Evolutionary conservation across 2,329 filamentous ascomycete genomes (phyloP).

Genomic region (Xylaria sp.): DNA sequence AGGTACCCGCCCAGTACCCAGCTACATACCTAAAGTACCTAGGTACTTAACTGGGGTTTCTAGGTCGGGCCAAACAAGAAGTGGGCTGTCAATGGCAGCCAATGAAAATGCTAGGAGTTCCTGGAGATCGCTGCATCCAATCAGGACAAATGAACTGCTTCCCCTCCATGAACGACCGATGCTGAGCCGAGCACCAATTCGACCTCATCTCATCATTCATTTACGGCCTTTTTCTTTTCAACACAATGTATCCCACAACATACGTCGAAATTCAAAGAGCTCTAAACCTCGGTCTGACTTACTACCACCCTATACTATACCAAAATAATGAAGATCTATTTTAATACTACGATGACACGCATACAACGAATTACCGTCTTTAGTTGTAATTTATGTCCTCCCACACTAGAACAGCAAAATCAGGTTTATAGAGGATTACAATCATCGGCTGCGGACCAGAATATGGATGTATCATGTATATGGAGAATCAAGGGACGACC

Average conservation of each 20-base stretch:
- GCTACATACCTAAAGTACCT: background rate
- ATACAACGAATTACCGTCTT: background rate
- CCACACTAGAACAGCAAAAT: background rate
- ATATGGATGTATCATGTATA: background rate
- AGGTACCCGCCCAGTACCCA: conserved; percentile 8
- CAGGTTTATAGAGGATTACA: background rate
- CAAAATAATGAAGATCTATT: background rate
- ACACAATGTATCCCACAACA: background rate
- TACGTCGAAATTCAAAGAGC: background rate
- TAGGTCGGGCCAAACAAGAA: conserved; percentile 27
- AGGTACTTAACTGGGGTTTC: background rate
- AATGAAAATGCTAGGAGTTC: conserved; percentile 15
- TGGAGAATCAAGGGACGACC: background rate
- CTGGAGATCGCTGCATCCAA: conserved; percentile 14
- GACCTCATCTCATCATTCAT: conserved; percentile 27
- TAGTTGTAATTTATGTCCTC: background rate
- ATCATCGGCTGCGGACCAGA: background rate
- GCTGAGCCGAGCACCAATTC: conserved; percentile 10
- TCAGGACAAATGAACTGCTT: background rate
- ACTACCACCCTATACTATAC: background rate
- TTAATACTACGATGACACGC: background rate
- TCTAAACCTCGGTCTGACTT: too few relatives aligned
- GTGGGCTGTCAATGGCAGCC: conserved; percentile 29
- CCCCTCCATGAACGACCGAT: background rate
- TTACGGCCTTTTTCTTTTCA: background rate